Percentiles rank a stretch among this genome's conserved stretches.
Evolutionary conservation across 2,329 filamentous ascomycete genomes (phyloP).

Genomic region (Fonsecaea monophora): DNA sequence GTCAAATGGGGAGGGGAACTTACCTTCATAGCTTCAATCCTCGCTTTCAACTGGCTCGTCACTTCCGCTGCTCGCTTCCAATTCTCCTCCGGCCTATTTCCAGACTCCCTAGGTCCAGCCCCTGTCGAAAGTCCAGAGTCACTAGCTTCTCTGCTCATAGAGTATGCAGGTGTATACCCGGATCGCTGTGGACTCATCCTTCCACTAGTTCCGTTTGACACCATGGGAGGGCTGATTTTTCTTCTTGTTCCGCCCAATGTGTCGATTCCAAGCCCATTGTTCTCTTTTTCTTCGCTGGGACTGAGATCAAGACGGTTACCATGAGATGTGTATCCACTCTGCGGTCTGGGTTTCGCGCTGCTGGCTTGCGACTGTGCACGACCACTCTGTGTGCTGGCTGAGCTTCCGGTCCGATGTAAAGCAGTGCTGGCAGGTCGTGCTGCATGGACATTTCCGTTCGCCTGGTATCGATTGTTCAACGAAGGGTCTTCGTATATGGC

Average conservation of each 20-base stretch:
- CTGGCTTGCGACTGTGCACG: conserved; percentile 16
- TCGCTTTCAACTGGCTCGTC: conserved; percentile 93
- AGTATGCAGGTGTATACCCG: conserved; percentile 10
- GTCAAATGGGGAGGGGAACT: conserved; percentile 35
- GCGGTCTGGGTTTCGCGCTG: conserved; percentile 44
- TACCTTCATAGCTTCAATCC: conserved; percentile 98
- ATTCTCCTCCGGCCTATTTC: conserved; percentile 74
- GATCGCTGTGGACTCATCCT: conserved; percentile 43
- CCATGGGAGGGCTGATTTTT: conserved; percentile 54
- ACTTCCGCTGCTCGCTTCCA: conserved; percentile 98
- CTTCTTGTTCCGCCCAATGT: conserved; percentile 44
- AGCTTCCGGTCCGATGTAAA: conserved; percentile 38
- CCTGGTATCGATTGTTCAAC: conserved; percentile 38
- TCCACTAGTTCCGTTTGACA: conserved; percentile 45
- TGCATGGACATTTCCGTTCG: conserved; percentile 28
- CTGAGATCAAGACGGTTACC: conserved; percentile 47
- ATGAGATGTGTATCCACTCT: conserved; percentile 42
- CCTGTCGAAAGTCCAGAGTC: conserved; percentile 7
- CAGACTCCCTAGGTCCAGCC: conserved; percentile 40
- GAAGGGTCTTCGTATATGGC: conserved; percentile 50
- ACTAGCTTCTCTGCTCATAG: conserved; percentile 16
- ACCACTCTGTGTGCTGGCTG: conserved; percentile 33
- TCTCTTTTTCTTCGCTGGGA: conserved; percentile 78
- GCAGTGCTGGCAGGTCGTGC: conserved; percentile 34
- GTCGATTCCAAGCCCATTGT: conserved; percentile 54